Conservation (phyloP, 352 stramenopile genomes). For the Pythium apleroticum region DNA sequence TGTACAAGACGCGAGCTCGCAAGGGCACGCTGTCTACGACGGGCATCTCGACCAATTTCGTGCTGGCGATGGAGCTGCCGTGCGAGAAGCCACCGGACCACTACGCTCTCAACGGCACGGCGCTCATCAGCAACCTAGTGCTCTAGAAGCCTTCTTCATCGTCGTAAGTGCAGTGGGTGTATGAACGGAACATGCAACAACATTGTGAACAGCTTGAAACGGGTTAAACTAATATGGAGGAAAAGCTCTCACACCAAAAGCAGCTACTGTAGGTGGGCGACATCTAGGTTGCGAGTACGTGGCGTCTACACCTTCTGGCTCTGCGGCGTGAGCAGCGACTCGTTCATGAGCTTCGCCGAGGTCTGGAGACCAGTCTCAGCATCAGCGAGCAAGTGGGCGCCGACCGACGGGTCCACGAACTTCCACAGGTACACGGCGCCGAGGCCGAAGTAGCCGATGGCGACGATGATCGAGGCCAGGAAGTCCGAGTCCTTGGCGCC, state of each 20-base stretch:
- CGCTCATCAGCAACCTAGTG: constrained; percentile 82
- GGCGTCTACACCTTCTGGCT: constrained; percentile 12
- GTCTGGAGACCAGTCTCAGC: constrained; percentile 13
- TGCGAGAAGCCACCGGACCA: constrained; percentile 68
- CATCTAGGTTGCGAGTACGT: not conserved
- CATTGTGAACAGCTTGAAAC: not conserved
- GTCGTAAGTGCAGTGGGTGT: not conserved
- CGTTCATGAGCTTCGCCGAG: constrained; percentile 25
- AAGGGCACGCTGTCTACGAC: constrained; percentile 92
- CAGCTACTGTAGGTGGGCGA: not conserved
- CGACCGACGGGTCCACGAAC: constrained; percentile 14
- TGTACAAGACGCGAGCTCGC: constrained; percentile 90
- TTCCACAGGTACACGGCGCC: constrained; percentile 36
- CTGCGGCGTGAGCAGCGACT: constrained; percentile 29
- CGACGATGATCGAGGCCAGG: constrained; percentile 50
- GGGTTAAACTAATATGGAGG: not conserved
- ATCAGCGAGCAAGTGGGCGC: constrained; percentile 20
- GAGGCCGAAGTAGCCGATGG: constrained; percentile 44
- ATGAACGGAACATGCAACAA: no score
- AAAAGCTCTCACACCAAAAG: not conserved
- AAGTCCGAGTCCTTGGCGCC: constrained; percentile 57
- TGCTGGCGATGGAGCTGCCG: constrained; percentile 88
- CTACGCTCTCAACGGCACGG: constrained; percentile 91
- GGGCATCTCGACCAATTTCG: constrained; percentile 92
- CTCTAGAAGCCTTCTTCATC: constrained; percentile 16